Evolutionary conservation across 768 basidiomycete species (phyloP), one percentile per base, ranked within the genome.

Genomic region (Epithele typhae): DNA sequence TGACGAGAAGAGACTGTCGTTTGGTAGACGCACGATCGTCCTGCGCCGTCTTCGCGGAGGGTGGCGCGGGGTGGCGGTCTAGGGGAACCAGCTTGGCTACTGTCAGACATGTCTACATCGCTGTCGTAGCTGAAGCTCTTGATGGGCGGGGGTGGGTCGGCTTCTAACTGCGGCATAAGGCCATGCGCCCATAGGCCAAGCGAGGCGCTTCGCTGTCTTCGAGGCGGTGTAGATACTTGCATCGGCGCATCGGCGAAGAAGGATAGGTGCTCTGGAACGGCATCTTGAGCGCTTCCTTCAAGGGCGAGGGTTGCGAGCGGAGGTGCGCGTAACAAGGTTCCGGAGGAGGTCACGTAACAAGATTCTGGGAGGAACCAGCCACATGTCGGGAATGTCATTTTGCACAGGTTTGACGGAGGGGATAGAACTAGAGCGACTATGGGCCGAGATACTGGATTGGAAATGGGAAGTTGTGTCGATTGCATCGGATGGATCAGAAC

Each of bases 291-390:
- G n/a, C n/a, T n/a, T n/a, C n/a, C n/a, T n/a, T n/a, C n/a, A n/a
- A n/a, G n/a, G n/a, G n/a, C n/a, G n/a, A n/a, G n/a, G n/a, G n/a
- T n/a, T n/a, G n/a, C 30, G 30, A 32, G 30, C 15, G 9, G 9
- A 15, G 9, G 30, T 32, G 9, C 9, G 30, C 30, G 9, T 32
- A 9, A 9, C 30, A 32, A 32, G 15, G 9, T 15, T 32, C 30
- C 9, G 30, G 42, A 5, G n/a, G 5, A 7, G 45, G 37, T 25
- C 50, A 45, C 9, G 62, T 43, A 30, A 52, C 46, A 6, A 53
- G 58, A 15, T 32, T 45, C 61, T 61, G 2, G 66, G 49, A 8
- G 62, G 58, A 23, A 57, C 49, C 8, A 67, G 55, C 66, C 66
- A n/a, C n/a, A n/a, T n/a, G n/a, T n/a, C n/a, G n/a, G n/a, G n/a